phyloP scores from a whole-genome alignment of 2,329 filamentous ascomycete species.

The Hymenoscyphus fraxineus region DNA sequence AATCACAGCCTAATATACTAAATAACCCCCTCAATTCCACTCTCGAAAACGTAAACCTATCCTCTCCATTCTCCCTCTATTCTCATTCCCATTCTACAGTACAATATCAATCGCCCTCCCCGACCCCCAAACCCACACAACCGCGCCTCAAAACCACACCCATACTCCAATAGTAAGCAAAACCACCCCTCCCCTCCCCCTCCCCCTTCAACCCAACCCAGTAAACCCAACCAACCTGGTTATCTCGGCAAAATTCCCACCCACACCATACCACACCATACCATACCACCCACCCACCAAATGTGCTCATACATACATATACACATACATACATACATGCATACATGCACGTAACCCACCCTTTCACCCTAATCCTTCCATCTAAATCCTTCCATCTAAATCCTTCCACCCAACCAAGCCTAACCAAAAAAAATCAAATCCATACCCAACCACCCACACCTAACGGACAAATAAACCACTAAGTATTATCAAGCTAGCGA shows the following conservation, averaged over 20 bases:
- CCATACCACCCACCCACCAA: neutral
- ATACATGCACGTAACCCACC: neutral
- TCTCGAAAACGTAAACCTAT: neutral
- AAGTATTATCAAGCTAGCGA: no score
- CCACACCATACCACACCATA: neutral
- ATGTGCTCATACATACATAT: neutral
- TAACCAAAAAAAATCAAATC: neutral
- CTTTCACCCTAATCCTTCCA: no score
- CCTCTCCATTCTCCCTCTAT: neutral
- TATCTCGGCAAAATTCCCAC: neutral
- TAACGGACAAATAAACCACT: no score
- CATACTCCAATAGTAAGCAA: neutral
- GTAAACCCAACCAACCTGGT: no score
- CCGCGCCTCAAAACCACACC: neutral
- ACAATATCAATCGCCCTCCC: no score
- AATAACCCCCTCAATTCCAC: no score
- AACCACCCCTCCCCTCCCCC: no score
- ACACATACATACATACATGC: neutral
- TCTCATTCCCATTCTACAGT: neutral
- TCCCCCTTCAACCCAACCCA: neutral
- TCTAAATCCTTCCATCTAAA: no score
- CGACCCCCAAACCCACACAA: neutral
- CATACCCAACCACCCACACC: neutral
- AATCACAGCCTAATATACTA: no score
- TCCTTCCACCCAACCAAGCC: no score